Evolutionary conservation across 257 asterid genomes (phyloP).

Genomic region (Petrea volubilis): DNA sequence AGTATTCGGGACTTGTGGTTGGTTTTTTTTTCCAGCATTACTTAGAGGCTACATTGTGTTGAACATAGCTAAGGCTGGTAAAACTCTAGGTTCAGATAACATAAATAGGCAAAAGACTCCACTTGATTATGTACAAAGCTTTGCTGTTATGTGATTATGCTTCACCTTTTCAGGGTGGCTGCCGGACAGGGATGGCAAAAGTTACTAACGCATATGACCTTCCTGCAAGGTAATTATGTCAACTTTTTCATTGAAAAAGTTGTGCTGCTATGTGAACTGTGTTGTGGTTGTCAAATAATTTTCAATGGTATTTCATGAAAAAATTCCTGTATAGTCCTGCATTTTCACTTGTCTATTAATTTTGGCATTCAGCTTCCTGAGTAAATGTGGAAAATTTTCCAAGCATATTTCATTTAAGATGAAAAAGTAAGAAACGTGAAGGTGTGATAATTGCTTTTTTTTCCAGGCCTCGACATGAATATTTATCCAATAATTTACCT

Average conservation of each 20-base stretch:
- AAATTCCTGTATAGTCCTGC: not conserved
- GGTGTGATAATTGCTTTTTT: slow-evolving; percentile 5
- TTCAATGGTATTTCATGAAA: slow-evolving; percentile 1
- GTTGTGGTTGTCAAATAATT: slow-evolving; percentile 10
- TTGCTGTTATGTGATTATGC: slow-evolving; percentile 32
- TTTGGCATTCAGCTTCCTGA: slow-evolving; percentile 2
- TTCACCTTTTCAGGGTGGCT: slow-evolving; percentile 69
- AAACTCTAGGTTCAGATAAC: slow-evolving; percentile 1
- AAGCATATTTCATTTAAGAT: not conserved
- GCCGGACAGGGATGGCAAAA: slow-evolving; percentile 97
- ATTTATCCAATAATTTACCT: not conserved
- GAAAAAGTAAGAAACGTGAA: not conserved
- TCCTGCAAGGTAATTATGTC: slow-evolving; percentile 70
- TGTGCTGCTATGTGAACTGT: slow-evolving; percentile 12
- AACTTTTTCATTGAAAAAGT: not conserved
- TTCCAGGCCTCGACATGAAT: not conserved
- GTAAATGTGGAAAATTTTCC: not conserved
- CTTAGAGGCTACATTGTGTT: not conserved
- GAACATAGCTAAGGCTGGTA: not conserved
- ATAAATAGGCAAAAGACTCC: slow-evolving; percentile 2
- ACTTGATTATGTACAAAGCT: slow-evolving; percentile 3
- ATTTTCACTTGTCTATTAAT: slow-evolving; percentile 10
- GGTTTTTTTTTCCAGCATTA: not conserved
- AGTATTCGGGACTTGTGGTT: not conserved
- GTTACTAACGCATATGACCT: slow-evolving; percentile 69